A percentile compares a stretch with the other conserved stretches of the same genome.
Conservation (phyloP, 495 filamentous ascomycete genomes). For the Trichoderma parareesei region DNA sequence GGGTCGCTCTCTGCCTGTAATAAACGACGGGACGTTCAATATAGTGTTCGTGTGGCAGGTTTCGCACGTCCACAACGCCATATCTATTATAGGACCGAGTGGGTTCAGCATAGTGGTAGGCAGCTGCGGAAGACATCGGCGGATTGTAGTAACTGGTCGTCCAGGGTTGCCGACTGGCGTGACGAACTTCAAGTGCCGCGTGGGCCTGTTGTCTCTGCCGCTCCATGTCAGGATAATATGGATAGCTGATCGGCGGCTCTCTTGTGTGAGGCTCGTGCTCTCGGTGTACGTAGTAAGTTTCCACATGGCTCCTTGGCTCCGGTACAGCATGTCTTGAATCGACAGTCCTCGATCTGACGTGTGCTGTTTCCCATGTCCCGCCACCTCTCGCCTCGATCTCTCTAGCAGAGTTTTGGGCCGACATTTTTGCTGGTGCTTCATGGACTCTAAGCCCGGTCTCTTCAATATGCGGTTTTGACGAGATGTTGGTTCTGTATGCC, state of each 20-base stretch:
- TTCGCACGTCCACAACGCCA: not conserved
- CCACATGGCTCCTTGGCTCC: not conserved
- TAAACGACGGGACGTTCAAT: not conserved
- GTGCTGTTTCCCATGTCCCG: not conserved
- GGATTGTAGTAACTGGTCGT: not conserved
- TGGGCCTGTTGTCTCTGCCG: not conserved
- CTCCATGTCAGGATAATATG: not conserved
- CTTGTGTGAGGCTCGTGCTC: not conserved
- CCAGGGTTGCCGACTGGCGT: not conserved
- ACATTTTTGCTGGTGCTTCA: not conserved
- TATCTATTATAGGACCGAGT: not conserved
- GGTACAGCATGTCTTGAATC: not conserved
- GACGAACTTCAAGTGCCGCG: not conserved
- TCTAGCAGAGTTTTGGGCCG: not conserved
- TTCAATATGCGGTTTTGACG: no score
- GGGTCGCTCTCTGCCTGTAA: not conserved
- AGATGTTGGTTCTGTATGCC: no score
- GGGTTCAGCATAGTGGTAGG: not conserved
- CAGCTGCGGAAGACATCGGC: not conserved
- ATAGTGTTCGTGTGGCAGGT: not conserved
- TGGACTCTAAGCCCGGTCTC: not conserved
- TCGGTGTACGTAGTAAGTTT: not conserved
- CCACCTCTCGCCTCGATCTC: not conserved
- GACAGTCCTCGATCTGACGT: not conserved
- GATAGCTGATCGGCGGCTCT: not conserved